Base-by-base conservation (phyloP, 495 filamentous ascomycete genomes). In the Talaromyces wortmannii region DNA sequence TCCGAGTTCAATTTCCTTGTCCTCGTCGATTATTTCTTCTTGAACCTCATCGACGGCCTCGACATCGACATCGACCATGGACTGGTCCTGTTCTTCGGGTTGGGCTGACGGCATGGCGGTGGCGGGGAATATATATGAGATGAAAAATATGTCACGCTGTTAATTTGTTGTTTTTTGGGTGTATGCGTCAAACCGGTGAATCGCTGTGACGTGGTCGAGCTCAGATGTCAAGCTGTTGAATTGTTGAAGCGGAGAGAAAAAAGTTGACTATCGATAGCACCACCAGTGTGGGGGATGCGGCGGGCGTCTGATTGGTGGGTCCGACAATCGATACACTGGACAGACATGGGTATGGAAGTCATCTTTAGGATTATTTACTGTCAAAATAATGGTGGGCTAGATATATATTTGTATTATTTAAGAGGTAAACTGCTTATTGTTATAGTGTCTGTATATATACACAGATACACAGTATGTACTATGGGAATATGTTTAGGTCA, bases 21-120 rank as follows among this genome's bases (percentile, higher is more conserved):
- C 36, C 13, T 8, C 36, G 36, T 40, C 36, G 12, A 72, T 67
- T 2, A 68, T 70, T 64, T 67, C 44, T 11, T 70, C 66, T n/a
- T 66, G 65, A 50, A 70, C 72, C 55, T 70, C 74, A 6, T 68
- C 61, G 29, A 70, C 68, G 13, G 80, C 72, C 48, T 71, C 61
- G 50, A 63, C 48, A 52, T 67, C 68, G 3, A 66, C 74, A 56
- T 78, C 73, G 50, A 78, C 68, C 84, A 87, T 89, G 53, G 74
- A 74, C 62, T 77, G 74, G 53, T 77, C 73, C 32, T 66, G 65
- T 7, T 74, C 71, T 62, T 75, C 61, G 40, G 65, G 66, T 65
- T 74, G 71, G 11, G 75, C 66, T 50, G 74, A 74, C 56, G 62
- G 36, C 36, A 40, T 40, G 36, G 36, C 13, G 13, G 36, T 40